A percentile compares a stretch with the other conserved stretches of the same genome.
Evolutionary conservation across 2,329 filamentous ascomycete species (phyloP).

Genomic region (Beauveria sp.): DNA sequence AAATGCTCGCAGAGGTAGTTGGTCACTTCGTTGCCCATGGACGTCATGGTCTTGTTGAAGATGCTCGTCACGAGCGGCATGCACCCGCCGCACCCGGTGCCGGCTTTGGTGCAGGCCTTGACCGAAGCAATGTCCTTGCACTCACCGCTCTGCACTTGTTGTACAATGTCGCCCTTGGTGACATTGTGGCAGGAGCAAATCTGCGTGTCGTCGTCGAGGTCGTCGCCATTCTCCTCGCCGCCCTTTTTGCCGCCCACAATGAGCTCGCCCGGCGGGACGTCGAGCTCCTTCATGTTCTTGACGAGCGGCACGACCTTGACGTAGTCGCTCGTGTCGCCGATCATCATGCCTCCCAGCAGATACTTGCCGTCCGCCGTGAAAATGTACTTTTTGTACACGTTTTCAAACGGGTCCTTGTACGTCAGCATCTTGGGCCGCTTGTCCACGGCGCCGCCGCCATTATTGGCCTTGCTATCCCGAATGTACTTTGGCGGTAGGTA

Average conservation of each 20-base stretch:
- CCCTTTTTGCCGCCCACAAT: conserved; percentile 68
- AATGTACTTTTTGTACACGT: conserved; percentile 89
- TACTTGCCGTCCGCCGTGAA: conserved; percentile 88
- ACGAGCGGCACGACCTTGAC: conserved; percentile 83
- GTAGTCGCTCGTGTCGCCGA: conserved; percentile 85
- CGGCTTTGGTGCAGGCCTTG: conserved; percentile 86
- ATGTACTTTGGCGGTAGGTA: conserved; percentile 54
- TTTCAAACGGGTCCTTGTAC: conserved; percentile 81
- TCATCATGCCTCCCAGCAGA: conserved; percentile 94
- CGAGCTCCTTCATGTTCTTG: conserved; percentile 72
- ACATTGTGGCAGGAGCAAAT: conserved; percentile 94
- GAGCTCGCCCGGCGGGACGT: conserved; percentile 71
- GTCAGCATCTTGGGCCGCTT: conserved; percentile 69
- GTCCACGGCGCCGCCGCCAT: conserved; percentile 19
- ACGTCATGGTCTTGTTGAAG: conserved; percentile 81
- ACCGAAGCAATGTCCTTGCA: conserved; percentile 78
- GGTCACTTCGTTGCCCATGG: conserved; percentile 79
- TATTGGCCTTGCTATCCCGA: conserved; percentile 11
- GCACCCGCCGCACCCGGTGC: conserved; percentile 84
- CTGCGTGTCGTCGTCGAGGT: conserved; percentile 77
- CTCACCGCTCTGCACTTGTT: conserved; percentile 64
- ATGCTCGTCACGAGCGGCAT: conserved; percentile 83
- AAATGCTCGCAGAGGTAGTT: conserved; percentile 85
- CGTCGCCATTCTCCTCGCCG: conserved; percentile 65
- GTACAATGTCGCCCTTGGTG: conserved; percentile 71